Percentiles rank a stretch among this genome's conserved stretches.
These are phyloP conservation scores for Cutaneotrichosporon daszewskae DNA, from an alignment of 1,284 basidiomycete species.

Conservation along the genomic window DNA sequence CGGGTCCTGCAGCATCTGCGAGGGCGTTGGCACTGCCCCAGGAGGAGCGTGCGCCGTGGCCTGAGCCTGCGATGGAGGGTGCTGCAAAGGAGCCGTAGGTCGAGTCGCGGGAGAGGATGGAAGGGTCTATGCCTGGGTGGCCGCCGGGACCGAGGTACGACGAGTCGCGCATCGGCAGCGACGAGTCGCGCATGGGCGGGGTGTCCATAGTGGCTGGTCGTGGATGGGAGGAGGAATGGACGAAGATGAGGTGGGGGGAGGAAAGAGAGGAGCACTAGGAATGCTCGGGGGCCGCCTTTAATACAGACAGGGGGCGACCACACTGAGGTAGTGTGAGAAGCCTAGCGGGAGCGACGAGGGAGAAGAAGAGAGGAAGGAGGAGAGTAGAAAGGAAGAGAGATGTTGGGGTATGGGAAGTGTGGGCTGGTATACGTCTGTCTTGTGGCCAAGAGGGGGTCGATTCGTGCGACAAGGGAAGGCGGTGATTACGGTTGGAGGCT, in stretches of 20 bases:
- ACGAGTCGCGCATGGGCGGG: no score
- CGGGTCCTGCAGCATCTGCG: no score
- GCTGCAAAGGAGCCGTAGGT: conserved; percentile 21
- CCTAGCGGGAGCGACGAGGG: not conserved
- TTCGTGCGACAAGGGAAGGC: no score
- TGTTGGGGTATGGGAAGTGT: not conserved
- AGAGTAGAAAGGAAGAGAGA: not conserved
- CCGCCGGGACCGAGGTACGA: conserved; percentile 7
- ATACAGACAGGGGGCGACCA: no score
- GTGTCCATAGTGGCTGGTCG: no score
- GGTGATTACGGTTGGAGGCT: no score
- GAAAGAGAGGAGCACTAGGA: no score
- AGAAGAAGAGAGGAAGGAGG: not conserved
- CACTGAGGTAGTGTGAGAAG: not conserved
- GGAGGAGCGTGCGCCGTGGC: conserved; percentile 8
- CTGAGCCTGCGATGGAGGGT: conserved; percentile 13
- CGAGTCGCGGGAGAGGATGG: conserved; percentile 40
- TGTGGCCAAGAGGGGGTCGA: no score
- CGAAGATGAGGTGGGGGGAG: no score
- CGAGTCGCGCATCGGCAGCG: conserved; percentile 5
- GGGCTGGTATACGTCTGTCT: no score
- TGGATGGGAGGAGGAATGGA: no score
- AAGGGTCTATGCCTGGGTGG: conserved; percentile 22
- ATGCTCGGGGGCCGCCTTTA: no score
- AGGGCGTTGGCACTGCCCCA: conserved; percentile 21